Base-by-base conservation (phyloP, 371 early-diverging fungal species). In the Mucor circinelloides region DNA sequence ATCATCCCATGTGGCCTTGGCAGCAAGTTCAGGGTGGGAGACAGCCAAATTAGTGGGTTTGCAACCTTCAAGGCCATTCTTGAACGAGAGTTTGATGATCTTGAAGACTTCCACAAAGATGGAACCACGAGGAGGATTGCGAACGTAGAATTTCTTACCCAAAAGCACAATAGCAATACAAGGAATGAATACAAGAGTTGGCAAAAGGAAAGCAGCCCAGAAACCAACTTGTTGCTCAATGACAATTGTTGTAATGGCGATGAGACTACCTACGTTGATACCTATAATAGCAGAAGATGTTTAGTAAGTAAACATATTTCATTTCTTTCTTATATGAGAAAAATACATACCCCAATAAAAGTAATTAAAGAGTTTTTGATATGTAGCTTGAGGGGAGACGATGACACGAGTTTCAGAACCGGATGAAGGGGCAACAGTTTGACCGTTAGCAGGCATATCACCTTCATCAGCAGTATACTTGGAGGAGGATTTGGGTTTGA, bases 301-400 rank as follows among this genome's bases (percentile, higher is more conserved):
- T 95, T 70, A 95, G 40, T 40, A 17, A 1, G 17, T 40, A 17
- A 1, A 40, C 17, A 3, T 6, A 3, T 17, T 40, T 15, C n/a
- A 9, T 5, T 15, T 5, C 12, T 5, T 40, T 17, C 9, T 40
- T 40, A 4, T 17, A n/a, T 40, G 6, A 1, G 17, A 17, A 12
- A 17, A 12, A 17, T 40, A 40, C 40, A 40, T 91, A 62, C 91
- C 86, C 87, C 93, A 91, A 79, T 94, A 96, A 71, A 95, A 94
- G 65, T 70, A 70, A 57, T 75, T 76, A 67, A 83, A 83, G 25
- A 84, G 72, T 32, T 76, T 79, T 64, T 81, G 81, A 30, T 79
- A 81, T 13, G 81, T 83, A 30, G 84, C 84, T 69, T 81, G 84
- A 61, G 84, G 82, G 59, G 80, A 75, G 3, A 84, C 80, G 62